A percentile compares a stretch with the other conserved stretches of the same genome.
These are phyloP conservation scores for Wickerhamomyces hampshirensis DNA, from an alignment of 805 yeast genomes.

Conservation along the genomic window DNA sequence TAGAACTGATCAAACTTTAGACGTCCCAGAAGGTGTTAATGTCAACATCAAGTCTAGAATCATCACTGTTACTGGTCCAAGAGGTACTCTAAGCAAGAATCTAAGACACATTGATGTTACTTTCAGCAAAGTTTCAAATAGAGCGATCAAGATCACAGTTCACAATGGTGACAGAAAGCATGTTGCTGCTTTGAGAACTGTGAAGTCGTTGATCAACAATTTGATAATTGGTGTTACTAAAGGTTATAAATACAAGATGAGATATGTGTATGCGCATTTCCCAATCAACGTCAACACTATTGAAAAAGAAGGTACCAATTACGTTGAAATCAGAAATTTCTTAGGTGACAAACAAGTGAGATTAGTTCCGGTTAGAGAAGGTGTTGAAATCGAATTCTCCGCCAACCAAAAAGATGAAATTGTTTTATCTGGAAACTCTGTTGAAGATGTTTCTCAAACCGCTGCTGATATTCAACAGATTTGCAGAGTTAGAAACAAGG, in stretches of 20 bases:
- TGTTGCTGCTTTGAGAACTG: slow-evolving; percentile 98
- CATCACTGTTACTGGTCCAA: slow-evolving; percentile 93
- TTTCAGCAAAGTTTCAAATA: slow-evolving; percentile 71
- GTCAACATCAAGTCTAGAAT: slow-evolving; percentile 87
- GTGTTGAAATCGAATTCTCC: slow-evolving; percentile 83
- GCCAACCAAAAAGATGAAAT: slow-evolving; percentile 91
- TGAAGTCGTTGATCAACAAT: slow-evolving; percentile 90
- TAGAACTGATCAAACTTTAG: slow-evolving; percentile 79
- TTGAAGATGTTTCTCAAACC: slow-evolving; percentile 95
- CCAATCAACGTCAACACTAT: slow-evolving; percentile 96
- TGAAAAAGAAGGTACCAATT: slow-evolving; percentile 67
- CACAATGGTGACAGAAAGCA: slow-evolving; percentile 99
- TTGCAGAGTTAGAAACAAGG: slow-evolving; percentile 99
- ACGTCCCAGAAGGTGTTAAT: slow-evolving; percentile 88
- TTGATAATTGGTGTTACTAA: slow-evolving; percentile 97
- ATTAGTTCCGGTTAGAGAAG: slow-evolving; percentile 78
- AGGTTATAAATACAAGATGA: slow-evolving; percentile 99
- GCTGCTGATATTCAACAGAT: slow-evolving; percentile 98
- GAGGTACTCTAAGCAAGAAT: slow-evolving; percentile 90
- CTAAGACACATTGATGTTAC: slow-evolving; percentile 93
- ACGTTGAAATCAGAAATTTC: slow-evolving; percentile 97
- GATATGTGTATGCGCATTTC: slow-evolving; percentile 99
- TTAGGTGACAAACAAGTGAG: slow-evolving; percentile 98
- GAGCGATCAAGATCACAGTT: slow-evolving; percentile 79
- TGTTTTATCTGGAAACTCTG: slow-evolving; percentile 88